These are phyloP conservation scores for Nitzschia putrida DNA, from an alignment of 108 stramenopile species.

Conservation along the genomic window DNA sequence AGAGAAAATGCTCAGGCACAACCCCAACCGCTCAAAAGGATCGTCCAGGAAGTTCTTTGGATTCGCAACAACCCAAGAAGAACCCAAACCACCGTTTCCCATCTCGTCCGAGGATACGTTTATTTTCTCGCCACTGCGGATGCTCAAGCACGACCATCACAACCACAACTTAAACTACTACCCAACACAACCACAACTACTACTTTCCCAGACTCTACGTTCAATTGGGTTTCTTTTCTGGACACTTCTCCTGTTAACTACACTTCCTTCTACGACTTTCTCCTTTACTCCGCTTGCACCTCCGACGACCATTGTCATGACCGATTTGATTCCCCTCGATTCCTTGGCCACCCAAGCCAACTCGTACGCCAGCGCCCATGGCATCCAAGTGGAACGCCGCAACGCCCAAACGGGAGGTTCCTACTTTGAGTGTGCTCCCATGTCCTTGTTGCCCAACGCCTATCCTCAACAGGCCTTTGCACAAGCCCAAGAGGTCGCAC, in stretches of 20 bases:
- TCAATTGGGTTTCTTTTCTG: background rate
- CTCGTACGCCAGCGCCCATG: slow-evolving; percentile 62
- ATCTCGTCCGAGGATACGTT: too few relatives aligned
- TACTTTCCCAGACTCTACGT: background rate
- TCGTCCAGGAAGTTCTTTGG: slow-evolving; percentile 3
- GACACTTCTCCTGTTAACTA: background rate
- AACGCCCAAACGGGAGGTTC: slow-evolving; percentile 9
- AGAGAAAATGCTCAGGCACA: background rate
- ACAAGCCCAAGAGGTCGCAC: slow-evolving; percentile 59
- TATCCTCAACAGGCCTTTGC: slow-evolving; percentile 72
- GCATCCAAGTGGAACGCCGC: slow-evolving; percentile 57
- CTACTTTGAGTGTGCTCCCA: slow-evolving; percentile 81
- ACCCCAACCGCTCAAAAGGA: background rate
- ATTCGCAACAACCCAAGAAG: background rate
- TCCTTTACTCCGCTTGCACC: background rate
- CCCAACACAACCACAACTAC: background rate
- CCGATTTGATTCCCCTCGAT: slow-evolving; percentile 25
- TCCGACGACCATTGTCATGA: background rate
- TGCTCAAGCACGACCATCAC: background rate
- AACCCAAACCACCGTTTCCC: background rate
- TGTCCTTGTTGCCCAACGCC: slow-evolving; percentile 83
- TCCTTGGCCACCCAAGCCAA: slow-evolving; percentile 48
- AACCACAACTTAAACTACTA: background rate
- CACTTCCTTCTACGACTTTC: background rate
- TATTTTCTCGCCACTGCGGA: too few relatives aligned